phyloP scores from a whole-genome alignment of 2,329 filamentous ascomycete genomes.

The Venturia aucupariae region DNA sequence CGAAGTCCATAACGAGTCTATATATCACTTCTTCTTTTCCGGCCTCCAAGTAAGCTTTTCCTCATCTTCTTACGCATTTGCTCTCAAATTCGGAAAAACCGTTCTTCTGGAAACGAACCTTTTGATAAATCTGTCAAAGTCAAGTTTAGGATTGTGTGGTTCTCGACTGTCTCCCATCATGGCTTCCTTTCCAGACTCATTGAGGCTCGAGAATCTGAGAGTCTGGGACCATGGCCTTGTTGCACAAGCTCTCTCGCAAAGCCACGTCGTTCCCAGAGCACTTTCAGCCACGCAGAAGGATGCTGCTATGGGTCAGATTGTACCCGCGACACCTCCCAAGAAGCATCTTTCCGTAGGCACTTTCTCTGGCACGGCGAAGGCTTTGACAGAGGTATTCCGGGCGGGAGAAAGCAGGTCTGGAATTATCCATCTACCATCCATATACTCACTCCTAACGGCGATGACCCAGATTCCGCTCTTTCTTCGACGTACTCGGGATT shows the following conservation, averaged over 20 bases:
- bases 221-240: slow-evolving; percentile 10
- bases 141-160: background rate
- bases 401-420: background rate
- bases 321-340: background rate
- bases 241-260: background rate
- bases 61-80: background rate
- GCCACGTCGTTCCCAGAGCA: background rate
- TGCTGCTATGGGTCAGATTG: background rate
- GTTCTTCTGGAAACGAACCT: no score
- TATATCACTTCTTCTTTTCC: background rate
- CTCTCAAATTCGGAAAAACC: background rate
- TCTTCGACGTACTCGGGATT: background rate
- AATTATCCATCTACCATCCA: background rate
- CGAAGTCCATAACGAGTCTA: background rate
- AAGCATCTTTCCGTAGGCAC: background rate
- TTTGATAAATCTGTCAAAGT: no score
- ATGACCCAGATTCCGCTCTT: background rate
- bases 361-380: background rate
- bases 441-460: background rate
- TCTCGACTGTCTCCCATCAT: background rate
- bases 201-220: slow-evolving; percentile 3
- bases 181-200: background rate
- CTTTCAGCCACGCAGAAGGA: background rate
- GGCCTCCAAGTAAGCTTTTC: background rate
- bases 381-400: background rate